These are phyloP conservation scores for Clitocybe nebularis DNA, from an alignment of 1,284 basidiomycete genomes.

Conservation along the genomic window DNA sequence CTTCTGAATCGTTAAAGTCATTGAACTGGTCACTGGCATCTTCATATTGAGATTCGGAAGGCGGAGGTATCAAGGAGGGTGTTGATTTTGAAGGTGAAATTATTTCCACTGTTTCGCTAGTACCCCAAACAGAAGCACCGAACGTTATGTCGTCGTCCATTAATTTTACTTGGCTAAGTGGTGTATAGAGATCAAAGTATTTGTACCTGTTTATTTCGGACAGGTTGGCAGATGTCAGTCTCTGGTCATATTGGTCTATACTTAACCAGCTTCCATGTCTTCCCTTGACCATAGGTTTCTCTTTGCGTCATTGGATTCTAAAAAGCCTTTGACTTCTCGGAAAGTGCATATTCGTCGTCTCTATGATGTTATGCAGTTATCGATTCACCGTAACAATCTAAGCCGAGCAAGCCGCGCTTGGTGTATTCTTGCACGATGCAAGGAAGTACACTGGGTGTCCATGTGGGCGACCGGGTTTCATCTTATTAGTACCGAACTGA, in stretches of 20 bases:
- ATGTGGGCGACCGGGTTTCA: conserved; percentile 73
- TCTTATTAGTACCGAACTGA: conserved; percentile 41
- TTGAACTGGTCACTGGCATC: conserved; percentile 45
- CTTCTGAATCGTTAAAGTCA: conserved; percentile 59
- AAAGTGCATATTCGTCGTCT: conserved; percentile 70
- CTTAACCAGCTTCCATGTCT: not conserved
- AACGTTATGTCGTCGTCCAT: conserved; percentile 74
- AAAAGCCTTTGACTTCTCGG: conserved; percentile 46
- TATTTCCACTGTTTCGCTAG: conserved; percentile 33
- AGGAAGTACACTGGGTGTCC: conserved; percentile 74
- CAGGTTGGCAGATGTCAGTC: not conserved
- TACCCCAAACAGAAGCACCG: conserved; percentile 70
- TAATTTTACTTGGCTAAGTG: conserved; percentile 5
- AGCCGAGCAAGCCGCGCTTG: conserved; percentile 70
- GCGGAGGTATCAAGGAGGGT: conserved; percentile 15
- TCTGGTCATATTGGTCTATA: too few species aligned
- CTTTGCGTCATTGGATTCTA: conserved; percentile 49
- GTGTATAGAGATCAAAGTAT: conserved; percentile 10
- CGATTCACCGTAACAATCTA: conserved; percentile 66
- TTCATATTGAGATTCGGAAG: conserved; percentile 32
- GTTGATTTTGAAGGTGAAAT: conserved; percentile 22
- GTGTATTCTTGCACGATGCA: conserved; percentile 78
- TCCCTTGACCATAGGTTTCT: conserved; percentile 43
- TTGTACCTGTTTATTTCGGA: conserved; percentile 9
- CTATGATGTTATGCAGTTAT: conserved; percentile 72